Evolutionary conservation across 2,329 filamentous ascomycete genomes (phyloP), one percentile per base, ranked within the genome.

Genomic region (Aspergillus eucalypticola): DNA sequence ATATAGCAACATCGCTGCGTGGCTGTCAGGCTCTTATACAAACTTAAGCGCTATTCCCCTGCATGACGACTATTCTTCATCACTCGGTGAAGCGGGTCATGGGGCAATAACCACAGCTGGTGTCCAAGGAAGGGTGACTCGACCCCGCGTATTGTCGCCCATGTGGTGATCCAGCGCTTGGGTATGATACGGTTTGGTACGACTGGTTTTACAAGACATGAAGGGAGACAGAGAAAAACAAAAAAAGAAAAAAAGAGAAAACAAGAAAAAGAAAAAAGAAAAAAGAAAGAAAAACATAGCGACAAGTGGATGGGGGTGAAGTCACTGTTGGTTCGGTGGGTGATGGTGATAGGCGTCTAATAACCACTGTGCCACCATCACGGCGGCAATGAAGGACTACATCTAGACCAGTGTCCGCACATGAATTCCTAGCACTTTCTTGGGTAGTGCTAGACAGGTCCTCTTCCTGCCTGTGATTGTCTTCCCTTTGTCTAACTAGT

Each of bases 21-120:
- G 53, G 53, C 21, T 39, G 39, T 46, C 53, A 27, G 23, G 32
- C 15, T 35, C 53, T 55, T 46, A 29, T 29, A 32, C 39, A 42
- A 55, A 25, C 42, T 55, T 38, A 46, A 55, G 53, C 53, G 53
- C 53, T 46, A 32, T 35, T 35, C 42, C 41, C 53, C 53, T 55
- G 53, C 53, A 55, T 42, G 38, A 54, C 27, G 39, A 23, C n/a
- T 15, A 7, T 21, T 32, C 53, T 55, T 55, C 53, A 55, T 46
- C 52, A 42, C 52, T 23, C 32, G 11, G 32, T 35, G 32, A 13
- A 13, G 44, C 44, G 44, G 44, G 21, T 29, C 21, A 27, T 15
- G 44, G 44, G 25, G 41, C 17, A 19, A 19, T 15, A 21, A 35
- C 11, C 11, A 35, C 15, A 10, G 29, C 23, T 50, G 15, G 15